Base-by-base conservation (phyloP, 2,329 filamentous ascomycete genomes). In the Herpotrichia juniperi region DNA sequence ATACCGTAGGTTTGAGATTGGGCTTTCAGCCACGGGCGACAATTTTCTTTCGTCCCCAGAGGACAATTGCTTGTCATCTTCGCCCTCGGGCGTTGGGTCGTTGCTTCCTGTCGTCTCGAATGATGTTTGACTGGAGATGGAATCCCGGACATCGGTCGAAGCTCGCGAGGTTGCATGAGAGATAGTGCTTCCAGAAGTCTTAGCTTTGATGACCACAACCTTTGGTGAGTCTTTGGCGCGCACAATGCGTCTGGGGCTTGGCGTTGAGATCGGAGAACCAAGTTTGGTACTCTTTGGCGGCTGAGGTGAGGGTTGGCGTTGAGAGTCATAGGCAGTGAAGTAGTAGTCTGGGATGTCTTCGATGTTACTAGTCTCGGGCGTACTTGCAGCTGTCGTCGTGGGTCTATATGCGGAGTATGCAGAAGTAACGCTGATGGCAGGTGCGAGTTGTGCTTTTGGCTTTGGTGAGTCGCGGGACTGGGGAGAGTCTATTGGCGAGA, bases 51-150 rank as follows among this genome's bases (percentile, higher is more conserved):
- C 58, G 34, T 66, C 59, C n/a, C n/a, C n/a, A n/a, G n/a, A n/a
- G 2, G 59, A 58, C 6, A 69, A 54, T 45, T 64, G 64, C 55
- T 66, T 71, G 24, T 72, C 66, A 10, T 75, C 73, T 14, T 74
- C 72, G 49, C 79, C 76, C 24, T 78, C 76, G 1, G 78, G 78
- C 2, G 78, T 80, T 1, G 76, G 71, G 50, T 80, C 78, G 48
- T 79, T 73, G 3, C 69, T 64, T 53, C 76, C 76, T 3, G 66
- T 71, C 25, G 76, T 77, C 56, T 81, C 78, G 53, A 81, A 80
- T 3, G 76, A 77, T 2, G 78, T 80, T 16, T 76, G 73, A 1
- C 66, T 71, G 0, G 67, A 68, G 10, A 63, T 32, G 0, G 71
- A 74, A 43, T 74, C 70, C 19, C 70, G 67, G 17, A 61, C 55